phyloP scores from a whole-genome alignment of 129 eudicot genomes.

The Artemisia annua region DNA sequence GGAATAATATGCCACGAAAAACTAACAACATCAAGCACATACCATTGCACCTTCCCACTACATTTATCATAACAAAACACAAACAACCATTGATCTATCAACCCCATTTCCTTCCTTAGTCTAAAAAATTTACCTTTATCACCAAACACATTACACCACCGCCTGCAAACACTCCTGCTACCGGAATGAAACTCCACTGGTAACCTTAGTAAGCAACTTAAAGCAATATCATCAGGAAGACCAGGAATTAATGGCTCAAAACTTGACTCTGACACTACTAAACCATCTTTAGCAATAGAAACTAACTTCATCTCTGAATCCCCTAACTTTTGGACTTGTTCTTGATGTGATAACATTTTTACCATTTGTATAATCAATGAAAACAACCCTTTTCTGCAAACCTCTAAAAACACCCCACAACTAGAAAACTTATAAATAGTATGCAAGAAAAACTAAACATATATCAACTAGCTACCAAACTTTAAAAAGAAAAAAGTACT shows the following conservation, averaged over 20 bases:
- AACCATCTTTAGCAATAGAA: conserved; percentile 44
- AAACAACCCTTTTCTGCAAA: neutral
- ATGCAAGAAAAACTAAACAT: no score
- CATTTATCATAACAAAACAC: conserved; percentile 70
- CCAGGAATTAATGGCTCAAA: conserved; percentile 76
- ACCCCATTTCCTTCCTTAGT: conserved; percentile 66
- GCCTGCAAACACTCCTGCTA: conserved; percentile 59
- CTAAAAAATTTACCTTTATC: conserved; percentile 65
- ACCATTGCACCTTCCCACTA: conserved; percentile 71
- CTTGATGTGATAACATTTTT: conserved; percentile 55
- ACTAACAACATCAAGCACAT: conserved; percentile 62
- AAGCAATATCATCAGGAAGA: conserved; percentile 87
- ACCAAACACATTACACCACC: conserved; percentile 67
- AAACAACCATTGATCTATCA: conserved; percentile 83
- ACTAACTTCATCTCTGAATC: conserved; percentile 59
- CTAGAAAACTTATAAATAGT: no score
- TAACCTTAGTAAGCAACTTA: conserved; percentile 74
- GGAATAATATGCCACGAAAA: conserved; percentile 84
- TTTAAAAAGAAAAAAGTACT: no score
- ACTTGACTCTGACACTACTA: conserved; percentile 41
- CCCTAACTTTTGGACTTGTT: conserved; percentile 62
- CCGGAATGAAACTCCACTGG: conserved; percentile 58
- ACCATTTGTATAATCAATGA: conserved; percentile 66
- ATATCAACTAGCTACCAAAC: no score
- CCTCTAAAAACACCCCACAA: neutral